Evolutionary conservation across 768 basidiomycete species (phyloP), one percentile per base, ranked within the genome.

Genomic region (Auriscalpium vulgare): DNA sequence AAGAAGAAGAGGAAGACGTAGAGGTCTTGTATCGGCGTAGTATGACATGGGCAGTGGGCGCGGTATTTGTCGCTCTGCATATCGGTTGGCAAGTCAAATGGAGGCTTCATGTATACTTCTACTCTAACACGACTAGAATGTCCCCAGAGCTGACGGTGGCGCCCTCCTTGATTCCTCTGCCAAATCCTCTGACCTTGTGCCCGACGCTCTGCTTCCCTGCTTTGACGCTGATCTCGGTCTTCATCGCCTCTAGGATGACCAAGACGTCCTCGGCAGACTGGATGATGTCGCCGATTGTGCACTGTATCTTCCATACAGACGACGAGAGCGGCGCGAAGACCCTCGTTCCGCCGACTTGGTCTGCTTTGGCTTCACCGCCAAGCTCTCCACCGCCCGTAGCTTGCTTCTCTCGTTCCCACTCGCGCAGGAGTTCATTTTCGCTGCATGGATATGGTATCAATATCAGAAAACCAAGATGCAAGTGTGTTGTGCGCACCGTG

Each of bases 221-320:
- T 50, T 65, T 65, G 14, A 85, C 63, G 13, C 74, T 70, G 46
- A 85, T 76, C 61, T 83, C 81, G 0, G 79, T 82, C 67, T 87
- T 85, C 84, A 85, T 85, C 1, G 84, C 81, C 65, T 84, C 81
- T 11, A 85, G 71, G 17, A 82, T 72, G 36, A 80, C 49, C 38
- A 84, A 62, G 3, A 78, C 71, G 4, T 77, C 69, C 11, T 76
- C 73, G 2, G 70, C 68, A 0, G 75, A 69, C 4, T 64, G 49
- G 45, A 84, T 71, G 0, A 65, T 59, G 52, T 81, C 74, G 11
- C 78, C 79, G 5, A 71, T 64, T 0, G 64, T 61, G 45, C 75
- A 74, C 13, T 69, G 72, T 59, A 85, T 73, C 63, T 80, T 81
- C 78, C 77, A 78, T 29, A 83, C 63, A 10, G 73, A 70, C 2